Evolutionary conservation across 306 rosid species (phyloP), one percentile per base, ranked within the genome.

Genomic region (Gynostemma pentaphyllum): DNA sequence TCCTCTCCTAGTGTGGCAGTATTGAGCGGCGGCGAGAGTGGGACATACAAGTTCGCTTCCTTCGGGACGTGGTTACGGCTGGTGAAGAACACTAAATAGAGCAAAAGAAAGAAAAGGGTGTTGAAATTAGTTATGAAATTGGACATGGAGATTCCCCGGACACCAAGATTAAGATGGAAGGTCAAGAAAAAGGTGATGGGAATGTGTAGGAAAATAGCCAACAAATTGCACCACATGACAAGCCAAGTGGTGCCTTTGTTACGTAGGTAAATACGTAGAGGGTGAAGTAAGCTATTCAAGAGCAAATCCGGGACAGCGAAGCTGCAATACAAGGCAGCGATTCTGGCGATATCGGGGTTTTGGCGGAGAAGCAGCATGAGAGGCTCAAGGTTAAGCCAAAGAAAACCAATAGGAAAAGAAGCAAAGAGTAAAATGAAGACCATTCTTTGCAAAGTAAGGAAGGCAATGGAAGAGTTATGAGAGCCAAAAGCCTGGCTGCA

Each of bases 221-320:
- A 79, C 19, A 82, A 64, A 42, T 75, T 83, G 72, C 82, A 76
- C 89, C 88, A 87, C 71, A 90, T 37, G 1, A 90, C 37, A 15
- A 95, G 95, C 97, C 94, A 90, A 5, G 88, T 81, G 44, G 75
- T 75, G 19, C 87, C 86, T 72, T 80, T 78, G 46, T 86, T 81
- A 9, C 96, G 85, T 18, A 90, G 65, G 46, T 79, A 85, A 50
- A 90, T 87, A 0, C 95, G 78, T 5, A 90, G 54, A 9, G 97
- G 97, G 48, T 78, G 90, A 42, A 90, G 87, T 13, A 90, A 64
- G 66, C 85, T 78, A 5, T 85, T 85, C 1, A 89, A 81, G 0
- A 87, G n/a, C 34, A 90, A 87, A 71, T 90, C 96, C 1, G 96
- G 97, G 64, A 90, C 75, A 18, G 96, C 83, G 26, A 78, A 85